Conservation (phyloP, 768 basidiomycete species). For the Sarcodon aspratus region DNA sequence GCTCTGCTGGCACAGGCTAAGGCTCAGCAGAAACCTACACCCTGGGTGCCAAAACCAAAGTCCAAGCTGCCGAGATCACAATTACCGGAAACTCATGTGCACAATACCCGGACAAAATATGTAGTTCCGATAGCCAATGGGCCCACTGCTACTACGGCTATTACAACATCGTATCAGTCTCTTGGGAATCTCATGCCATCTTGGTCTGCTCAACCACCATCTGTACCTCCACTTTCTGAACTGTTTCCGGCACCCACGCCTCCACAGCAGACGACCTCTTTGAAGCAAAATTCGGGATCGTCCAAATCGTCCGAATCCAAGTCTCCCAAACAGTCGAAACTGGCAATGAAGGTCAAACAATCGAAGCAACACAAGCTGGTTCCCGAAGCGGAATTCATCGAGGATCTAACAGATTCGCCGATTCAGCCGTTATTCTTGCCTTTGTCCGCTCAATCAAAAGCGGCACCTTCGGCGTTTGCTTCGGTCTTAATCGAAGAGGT, state of each 20-base stretch:
- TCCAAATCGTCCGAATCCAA: conserved; percentile 5
- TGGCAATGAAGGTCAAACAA: conserved; percentile 65
- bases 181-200: conserved; percentile 42
- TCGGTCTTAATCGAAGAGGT: conserved; percentile 52
- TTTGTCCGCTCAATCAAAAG: conserved; percentile 44
- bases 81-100: conserved; percentile 19
- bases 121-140: conserved; percentile 76
- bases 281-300: background rate
- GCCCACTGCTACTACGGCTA: conserved; percentile 71
- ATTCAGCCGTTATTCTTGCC: conserved; percentile 45
- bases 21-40: conserved; percentile 16
- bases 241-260: conserved; percentile 10
- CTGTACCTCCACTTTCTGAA: conserved; percentile 12
- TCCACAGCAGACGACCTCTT: background rate
- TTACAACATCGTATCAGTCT: conserved; percentile 72
- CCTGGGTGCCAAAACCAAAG: conserved; percentile 15
- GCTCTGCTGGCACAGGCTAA: conserved; percentile 63
- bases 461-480: conserved; percentile 49
- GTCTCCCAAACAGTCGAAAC: conserved; percentile 48
- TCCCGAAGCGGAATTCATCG: conserved; percentile 27
- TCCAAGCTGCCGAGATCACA: conserved; percentile 8
- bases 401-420: conserved; percentile 12
- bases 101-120: conserved; percentile 52
- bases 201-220: background rate
- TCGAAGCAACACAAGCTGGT: conserved; percentile 30